Conservation (phyloP, 2,329 filamentous ascomycete genomes). For the Hyphodiscus sp. region DNA sequence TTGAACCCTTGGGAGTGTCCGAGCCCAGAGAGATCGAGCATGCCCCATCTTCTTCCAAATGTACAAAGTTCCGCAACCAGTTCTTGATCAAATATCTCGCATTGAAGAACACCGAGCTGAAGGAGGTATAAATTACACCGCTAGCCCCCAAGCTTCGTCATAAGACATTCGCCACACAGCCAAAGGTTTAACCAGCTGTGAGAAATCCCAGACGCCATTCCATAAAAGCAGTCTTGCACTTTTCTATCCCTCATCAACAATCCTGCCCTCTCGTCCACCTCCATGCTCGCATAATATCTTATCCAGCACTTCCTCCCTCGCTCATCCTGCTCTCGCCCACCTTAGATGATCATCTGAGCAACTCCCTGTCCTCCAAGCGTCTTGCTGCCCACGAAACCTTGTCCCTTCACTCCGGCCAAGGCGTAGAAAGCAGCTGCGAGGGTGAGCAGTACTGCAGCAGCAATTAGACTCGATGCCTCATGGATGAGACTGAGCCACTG, state of each 20-base stretch:
- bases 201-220: conserved; percentile 15
- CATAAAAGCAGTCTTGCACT: conserved; percentile 17
- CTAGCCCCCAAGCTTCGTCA: conserved; percentile 1
- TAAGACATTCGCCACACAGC: conserved; percentile 16
- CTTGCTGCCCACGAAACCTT: conserved; percentile 88
- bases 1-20: neutral
- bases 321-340: neutral
- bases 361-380: conserved; percentile 89
- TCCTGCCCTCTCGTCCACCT: neutral
- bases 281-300: neutral
- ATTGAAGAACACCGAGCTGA: conserved; percentile 1
- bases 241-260: conserved; percentile 5
- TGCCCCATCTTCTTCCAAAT: neutral
- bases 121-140: conserved; percentile 19
- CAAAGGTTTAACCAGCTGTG: conserved; percentile 12
- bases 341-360: conserved; percentile 94
- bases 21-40: neutral
- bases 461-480: conserved; percentile 67
- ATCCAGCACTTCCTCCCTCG: neutral
- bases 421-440: conserved; percentile 76
- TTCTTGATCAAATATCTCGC: neutral
- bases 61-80: neutral
- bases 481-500: conserved; percentile 77
- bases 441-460: conserved; percentile 73
- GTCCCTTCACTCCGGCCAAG: conserved; percentile 71